Evolutionary conservation across 2,329 filamentous ascomycete genomes (phyloP).

Genomic region (Macrophomina pseudophaseolina): DNA sequence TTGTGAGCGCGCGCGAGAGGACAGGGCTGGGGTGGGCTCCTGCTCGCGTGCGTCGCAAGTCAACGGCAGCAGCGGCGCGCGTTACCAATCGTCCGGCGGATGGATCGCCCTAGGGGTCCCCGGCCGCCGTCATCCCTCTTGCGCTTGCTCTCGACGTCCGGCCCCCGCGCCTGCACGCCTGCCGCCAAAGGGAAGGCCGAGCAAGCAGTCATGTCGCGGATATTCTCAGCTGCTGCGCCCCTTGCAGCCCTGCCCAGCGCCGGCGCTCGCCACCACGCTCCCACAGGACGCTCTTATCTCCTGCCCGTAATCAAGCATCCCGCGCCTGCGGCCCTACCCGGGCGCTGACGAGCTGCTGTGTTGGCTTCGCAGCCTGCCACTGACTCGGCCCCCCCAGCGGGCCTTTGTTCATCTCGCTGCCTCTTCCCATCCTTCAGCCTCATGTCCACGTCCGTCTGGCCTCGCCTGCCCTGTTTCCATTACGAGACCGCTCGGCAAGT

Average conservation of each 20-base stretch:
- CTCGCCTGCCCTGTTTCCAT: conserved; percentile 17
- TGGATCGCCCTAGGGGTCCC: not conserved
- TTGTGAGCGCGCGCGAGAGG: not conserved
- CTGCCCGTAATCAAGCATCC: conserved; percentile 10
- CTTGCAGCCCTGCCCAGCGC: conserved; percentile 18
- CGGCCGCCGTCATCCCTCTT: not conserved
- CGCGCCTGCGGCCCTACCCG: conserved; percentile 9
- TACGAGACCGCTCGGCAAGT: conserved; percentile 27
- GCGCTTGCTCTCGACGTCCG: not conserved
- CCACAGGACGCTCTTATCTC: conserved; percentile 6
- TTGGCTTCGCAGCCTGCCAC: not conserved
- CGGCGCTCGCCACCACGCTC: conserved; percentile 11
- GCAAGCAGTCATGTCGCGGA: not conserved
- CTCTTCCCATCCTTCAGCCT: conserved; percentile 27
- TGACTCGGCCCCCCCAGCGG: not conserved
- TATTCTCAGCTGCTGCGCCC: conserved; percentile 8
- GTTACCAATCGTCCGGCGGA: conserved; percentile 12
- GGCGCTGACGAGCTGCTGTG: not conserved
- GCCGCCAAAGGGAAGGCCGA: not conserved
- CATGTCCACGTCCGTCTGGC: conserved; percentile 8
- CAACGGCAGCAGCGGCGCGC: not conserved
- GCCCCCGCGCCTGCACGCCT: not conserved
- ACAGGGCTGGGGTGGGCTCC: not conserved
- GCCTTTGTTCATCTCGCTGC: conserved; percentile 26
- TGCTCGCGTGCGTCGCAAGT: conserved; percentile 6